Evolutionary conservation across 75 land plant genomes (phyloP).

Genomic region (Selaginella tamariscina): DNA sequence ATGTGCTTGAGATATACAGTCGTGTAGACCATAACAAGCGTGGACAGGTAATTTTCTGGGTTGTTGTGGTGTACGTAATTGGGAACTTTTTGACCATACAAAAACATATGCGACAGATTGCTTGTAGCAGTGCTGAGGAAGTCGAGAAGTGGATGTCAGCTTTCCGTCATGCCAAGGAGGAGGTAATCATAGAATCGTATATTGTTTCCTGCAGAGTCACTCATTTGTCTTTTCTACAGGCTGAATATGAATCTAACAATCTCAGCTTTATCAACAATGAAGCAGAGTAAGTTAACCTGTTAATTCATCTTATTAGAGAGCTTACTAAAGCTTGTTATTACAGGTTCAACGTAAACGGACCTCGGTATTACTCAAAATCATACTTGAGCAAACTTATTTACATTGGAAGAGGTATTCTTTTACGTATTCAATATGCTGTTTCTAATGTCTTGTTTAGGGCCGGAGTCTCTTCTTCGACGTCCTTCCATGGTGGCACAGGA

Average conservation of each 20-base stretch:
- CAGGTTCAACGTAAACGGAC: slow-evolving; percentile 76
- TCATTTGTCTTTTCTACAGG: slow-evolving; percentile 29
- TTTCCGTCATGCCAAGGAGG: slow-evolving; percentile 89
- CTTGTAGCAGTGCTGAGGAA: slow-evolving; percentile 72
- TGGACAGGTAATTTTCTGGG: slow-evolving; percentile 52
- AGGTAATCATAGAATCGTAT: slow-evolving; percentile 29
- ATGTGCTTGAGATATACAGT: slow-evolving; percentile 59
- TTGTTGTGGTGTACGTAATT: no score
- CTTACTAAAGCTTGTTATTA: background rate
- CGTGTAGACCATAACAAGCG: slow-evolving; percentile 63
- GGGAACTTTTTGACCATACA: no score
- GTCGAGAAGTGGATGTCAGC: slow-evolving; percentile 82
- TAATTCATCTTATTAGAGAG: background rate
- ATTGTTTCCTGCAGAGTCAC: background rate
- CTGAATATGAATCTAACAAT: slow-evolving; percentile 35
- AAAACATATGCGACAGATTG: slow-evolving; percentile 48
- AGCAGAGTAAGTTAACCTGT: slow-evolving; percentile 42
- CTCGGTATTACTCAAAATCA: slow-evolving; percentile 23
- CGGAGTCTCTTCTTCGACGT: slow-evolving; percentile 53
- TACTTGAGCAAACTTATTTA: slow-evolving; percentile 52
- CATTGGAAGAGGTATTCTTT: slow-evolving; percentile 57
- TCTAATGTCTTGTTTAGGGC: slow-evolving; percentile 33
- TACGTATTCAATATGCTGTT: background rate
- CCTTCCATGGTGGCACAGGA: slow-evolving; percentile 36
- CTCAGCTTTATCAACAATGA: slow-evolving; percentile 40